A percentile compares a stretch with the other conserved stretches of the same genome.
Evolutionary conservation across 2,329 filamentous ascomycete species (phyloP).

Genomic region (Nigrospora osmanthi): DNA sequence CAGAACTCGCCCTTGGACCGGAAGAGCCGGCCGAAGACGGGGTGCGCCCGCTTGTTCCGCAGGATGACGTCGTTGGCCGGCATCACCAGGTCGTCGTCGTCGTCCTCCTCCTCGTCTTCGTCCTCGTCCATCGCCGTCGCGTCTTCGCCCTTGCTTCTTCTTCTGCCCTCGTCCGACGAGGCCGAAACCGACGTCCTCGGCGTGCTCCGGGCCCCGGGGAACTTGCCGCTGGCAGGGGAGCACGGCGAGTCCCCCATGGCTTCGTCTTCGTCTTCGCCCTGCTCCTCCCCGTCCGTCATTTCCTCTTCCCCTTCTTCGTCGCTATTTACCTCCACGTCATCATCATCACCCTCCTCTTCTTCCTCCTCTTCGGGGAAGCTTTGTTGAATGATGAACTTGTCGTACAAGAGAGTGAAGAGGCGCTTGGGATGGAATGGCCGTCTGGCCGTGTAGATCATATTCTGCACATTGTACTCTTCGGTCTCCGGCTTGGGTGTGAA

Average conservation of each 20-base stretch:
- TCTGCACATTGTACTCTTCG: slow-evolving; percentile 64
- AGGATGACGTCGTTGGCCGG: slow-evolving; percentile 35
- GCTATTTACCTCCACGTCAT: slow-evolving; percentile 4
- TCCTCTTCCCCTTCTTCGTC: slow-evolving; percentile 21
- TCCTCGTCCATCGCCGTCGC: slow-evolving; percentile 14
- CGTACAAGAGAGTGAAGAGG: slow-evolving; percentile 34
- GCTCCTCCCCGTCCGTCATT: slow-evolving; percentile 23
- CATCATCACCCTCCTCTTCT: no score
- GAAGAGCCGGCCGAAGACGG: slow-evolving; percentile 46
- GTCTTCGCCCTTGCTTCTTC: slow-evolving; percentile 12
- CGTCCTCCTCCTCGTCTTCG: slow-evolving; percentile 10
- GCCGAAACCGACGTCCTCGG: background rate
- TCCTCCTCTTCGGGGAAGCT: slow-evolving; percentile 26
- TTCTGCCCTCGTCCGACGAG: slow-evolving; percentile 6
- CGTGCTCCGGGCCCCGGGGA: slow-evolving; percentile 5
- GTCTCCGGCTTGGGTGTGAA: slow-evolving; percentile 63
- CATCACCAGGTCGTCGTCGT: slow-evolving; percentile 16
- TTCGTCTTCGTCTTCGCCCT: slow-evolving; percentile 14
- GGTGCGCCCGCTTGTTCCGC: slow-evolving; percentile 45
- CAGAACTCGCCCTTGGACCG: slow-evolving; percentile 57
- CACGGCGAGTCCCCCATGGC: slow-evolving; percentile 18
- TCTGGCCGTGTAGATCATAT: slow-evolving; percentile 59
- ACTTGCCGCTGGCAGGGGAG: background rate
- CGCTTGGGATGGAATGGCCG: slow-evolving; percentile 43
- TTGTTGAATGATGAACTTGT: slow-evolving; percentile 43